phyloP scores from a whole-genome alignment of 2,329 filamentous ascomycete genomes.

The Gnomoniopsis sp. region DNA sequence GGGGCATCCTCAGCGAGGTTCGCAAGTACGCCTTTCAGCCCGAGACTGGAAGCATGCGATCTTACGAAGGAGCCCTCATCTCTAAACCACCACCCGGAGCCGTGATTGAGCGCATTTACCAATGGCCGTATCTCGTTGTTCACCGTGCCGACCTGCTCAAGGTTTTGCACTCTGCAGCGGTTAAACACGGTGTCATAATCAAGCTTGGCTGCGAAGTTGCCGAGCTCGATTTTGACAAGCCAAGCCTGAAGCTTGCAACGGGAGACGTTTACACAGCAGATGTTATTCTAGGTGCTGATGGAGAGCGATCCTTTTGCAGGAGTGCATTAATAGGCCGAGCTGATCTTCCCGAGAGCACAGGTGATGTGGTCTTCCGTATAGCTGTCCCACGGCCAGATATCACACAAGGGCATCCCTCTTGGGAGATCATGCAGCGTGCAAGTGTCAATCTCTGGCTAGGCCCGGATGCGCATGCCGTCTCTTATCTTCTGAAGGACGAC shows the following conservation, averaged over 20 bases:
- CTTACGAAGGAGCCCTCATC: neutral
- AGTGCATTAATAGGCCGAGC: neutral
- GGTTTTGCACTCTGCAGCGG: neutral
- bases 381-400: neutral
- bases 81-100: neutral
- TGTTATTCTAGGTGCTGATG: neutral
- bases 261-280: neutral
- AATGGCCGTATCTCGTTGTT: neutral
- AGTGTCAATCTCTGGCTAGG: neutral
- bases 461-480: neutral
- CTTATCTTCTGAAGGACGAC: neutral
- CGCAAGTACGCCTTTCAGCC: too few species aligned
- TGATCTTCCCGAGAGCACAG: neutral
- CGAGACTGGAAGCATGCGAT: neutral
- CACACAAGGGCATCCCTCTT: neutral
- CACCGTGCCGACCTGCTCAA: neutral
- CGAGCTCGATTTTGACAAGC: neutral
- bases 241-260: neutral
- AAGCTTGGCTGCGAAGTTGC: neutral
- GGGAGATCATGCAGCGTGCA: neutral
- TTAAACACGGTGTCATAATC: neutral
- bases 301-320: neutral
- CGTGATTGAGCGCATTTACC: neutral
- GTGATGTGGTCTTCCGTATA: neutral
- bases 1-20: neutral